Conservation (phyloP, 768 basidiomycete species). For the Pleurotus djamor region DNA sequence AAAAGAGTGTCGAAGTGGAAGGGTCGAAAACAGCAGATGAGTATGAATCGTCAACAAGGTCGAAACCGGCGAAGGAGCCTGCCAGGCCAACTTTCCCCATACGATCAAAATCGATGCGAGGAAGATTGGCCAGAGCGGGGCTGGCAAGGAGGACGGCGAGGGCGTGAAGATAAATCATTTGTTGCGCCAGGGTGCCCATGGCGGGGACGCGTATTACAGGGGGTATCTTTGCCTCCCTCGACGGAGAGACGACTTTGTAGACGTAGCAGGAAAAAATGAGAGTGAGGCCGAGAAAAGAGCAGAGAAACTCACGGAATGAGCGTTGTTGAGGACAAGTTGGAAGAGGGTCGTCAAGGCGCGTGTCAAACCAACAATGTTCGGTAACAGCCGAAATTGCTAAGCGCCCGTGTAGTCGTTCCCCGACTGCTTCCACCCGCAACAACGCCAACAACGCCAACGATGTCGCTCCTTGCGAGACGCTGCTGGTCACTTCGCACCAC, state of each 20-base stretch:
- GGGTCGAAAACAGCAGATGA: conserved; percentile 60
- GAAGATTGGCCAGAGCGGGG: conserved; percentile 40
- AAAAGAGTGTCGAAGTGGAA: conserved; percentile 67
- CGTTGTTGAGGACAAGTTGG: not conserved
- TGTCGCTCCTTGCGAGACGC: conserved; percentile 15
- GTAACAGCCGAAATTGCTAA: not conserved
- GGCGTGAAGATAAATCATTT: conserved; percentile 9
- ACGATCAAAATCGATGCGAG: conserved; percentile 66
- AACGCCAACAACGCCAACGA: not conserved
- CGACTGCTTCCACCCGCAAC: not conserved
- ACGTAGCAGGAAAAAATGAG: not conserved
- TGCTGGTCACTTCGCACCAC: conserved; percentile 10
- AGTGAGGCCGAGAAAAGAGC: not conserved
- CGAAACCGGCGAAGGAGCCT: conserved; percentile 87
- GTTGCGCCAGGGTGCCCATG: not conserved
- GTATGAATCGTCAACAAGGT: conserved; percentile 61
- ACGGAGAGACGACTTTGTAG: not conserved
- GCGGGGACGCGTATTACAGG: not conserved
- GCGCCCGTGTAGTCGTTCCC: not conserved
- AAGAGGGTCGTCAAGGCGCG: too few relatives aligned
- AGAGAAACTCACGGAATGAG: conserved; percentile 1
- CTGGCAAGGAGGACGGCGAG: conserved; percentile 20
- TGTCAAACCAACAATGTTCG: not conserved
- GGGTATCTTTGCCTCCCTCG: not conserved
- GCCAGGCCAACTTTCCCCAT: conserved; percentile 92